These are phyloP conservation scores for Kodamaea neixiangensis DNA, from an alignment of 805 yeast genomes.

Conservation along the genomic window DNA sequence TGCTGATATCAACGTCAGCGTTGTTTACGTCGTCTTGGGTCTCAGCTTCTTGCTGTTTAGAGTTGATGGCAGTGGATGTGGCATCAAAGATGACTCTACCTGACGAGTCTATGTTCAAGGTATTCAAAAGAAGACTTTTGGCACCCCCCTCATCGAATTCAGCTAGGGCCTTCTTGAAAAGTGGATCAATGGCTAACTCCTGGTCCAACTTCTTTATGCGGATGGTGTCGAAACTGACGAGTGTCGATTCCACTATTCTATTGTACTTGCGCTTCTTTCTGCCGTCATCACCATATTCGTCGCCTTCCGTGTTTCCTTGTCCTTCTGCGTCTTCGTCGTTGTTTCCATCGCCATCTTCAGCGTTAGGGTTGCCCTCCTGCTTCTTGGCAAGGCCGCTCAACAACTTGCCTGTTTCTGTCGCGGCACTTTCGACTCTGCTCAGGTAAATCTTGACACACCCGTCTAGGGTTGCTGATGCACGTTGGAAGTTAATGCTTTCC, in stretches of 20 bases:
- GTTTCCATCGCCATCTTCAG: slow-evolving; percentile 9
- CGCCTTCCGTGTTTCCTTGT: slow-evolving; percentile 14
- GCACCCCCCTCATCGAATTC: slow-evolving; percentile 87
- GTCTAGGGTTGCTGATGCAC: slow-evolving; percentile 37
- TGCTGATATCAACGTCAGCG: slow-evolving; percentile 19
- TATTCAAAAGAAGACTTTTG: slow-evolving; percentile 64
- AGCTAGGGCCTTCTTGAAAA: slow-evolving; percentile 71
- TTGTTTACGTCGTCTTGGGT: slow-evolving; percentile 14
- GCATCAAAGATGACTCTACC: slow-evolving; percentile 72
- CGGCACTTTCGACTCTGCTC: slow-evolving; percentile 38
- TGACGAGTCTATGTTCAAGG: slow-evolving; percentile 53
- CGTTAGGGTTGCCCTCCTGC: slow-evolving; percentile 13
- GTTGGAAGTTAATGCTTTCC: slow-evolving; percentile 46
- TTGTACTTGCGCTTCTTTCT: slow-evolving; percentile 31
- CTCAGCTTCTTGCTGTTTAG: slow-evolving; percentile 12
- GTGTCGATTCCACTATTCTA: slow-evolving; percentile 42
- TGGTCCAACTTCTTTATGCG: slow-evolving; percentile 59
- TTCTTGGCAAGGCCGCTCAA: slow-evolving; percentile 30
- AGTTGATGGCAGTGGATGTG: slow-evolving; percentile 32
- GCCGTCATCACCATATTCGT: slow-evolving; percentile 20
- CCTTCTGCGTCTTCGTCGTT: slow-evolving; percentile 19
- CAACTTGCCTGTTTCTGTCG: slow-evolving; percentile 37
- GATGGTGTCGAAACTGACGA: slow-evolving; percentile 52
- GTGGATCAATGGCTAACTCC: slow-evolving; percentile 69
- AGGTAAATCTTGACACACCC: slow-evolving; percentile 40